phyloP scores from a whole-genome alignment of 306 rosid genomes.

The Dalbergia cultrata region DNA sequence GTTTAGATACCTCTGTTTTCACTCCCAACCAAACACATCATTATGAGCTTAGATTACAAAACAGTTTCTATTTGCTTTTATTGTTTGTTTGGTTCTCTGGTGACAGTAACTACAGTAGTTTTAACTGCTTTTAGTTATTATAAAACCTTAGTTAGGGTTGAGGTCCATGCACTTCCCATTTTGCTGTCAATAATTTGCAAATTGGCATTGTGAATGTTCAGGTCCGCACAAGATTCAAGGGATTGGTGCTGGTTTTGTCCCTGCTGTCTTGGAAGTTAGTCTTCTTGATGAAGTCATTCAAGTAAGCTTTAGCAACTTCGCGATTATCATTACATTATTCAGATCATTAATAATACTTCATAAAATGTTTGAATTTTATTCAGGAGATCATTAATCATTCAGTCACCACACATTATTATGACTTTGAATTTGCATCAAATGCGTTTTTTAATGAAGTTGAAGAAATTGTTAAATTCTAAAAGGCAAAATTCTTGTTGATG shows the following conservation, averaged over 20 bases:
- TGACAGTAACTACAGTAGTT: not conserved
- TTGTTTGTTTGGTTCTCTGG: not conserved
- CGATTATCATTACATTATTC: slow-evolving; percentile 21
- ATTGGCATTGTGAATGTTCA: slow-evolving; percentile 46
- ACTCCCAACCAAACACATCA: no score
- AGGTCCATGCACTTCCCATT: slow-evolving; percentile 21
- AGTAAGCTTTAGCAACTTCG: slow-evolving; percentile 55
- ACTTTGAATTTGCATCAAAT: slow-evolving; percentile 15
- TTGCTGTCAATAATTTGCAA: slow-evolving; percentile 29
- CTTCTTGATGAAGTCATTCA: slow-evolving; percentile 77
- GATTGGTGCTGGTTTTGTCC: slow-evolving; percentile 89
- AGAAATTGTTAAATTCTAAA: not conserved
- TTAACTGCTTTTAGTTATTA: slow-evolving; percentile 1
- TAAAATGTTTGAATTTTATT: not conserved
- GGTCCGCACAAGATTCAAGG: slow-evolving; percentile 97
- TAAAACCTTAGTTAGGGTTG: slow-evolving; percentile 8
- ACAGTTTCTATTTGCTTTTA: no score
- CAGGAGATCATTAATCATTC: no score
- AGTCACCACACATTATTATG: no score
- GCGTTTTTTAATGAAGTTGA: not conserved
- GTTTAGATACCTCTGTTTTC: no score
- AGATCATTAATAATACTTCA: slow-evolving; percentile 18
- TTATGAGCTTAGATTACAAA: no score
- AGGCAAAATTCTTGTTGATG: slow-evolving; percentile 6
- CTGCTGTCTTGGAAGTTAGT: slow-evolving; percentile 77